phyloP scores from a whole-genome alignment of 2,329 filamentous ascomycete species.

The Alternaria sp. region DNA sequence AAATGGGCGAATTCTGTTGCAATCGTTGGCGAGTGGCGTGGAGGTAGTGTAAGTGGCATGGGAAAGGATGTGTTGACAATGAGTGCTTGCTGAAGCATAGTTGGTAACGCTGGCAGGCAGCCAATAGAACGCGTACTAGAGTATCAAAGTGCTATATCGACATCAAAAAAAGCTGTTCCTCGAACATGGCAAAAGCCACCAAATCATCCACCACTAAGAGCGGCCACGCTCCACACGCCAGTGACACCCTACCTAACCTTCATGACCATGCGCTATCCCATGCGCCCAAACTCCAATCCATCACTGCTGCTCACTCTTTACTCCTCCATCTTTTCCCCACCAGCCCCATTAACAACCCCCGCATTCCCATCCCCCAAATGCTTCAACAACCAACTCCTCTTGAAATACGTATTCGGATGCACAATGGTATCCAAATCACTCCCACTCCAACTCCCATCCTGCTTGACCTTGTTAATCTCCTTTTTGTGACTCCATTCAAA shows the following conservation, averaged over 20 bases:
- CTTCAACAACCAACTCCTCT: conserved; percentile 88
- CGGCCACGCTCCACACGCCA: neutral
- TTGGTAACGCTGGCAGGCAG: too few species aligned
- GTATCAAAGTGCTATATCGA: neutral
- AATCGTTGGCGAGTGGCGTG: too few species aligned
- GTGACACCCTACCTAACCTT: neutral
- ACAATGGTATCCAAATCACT: conserved; percentile 92
- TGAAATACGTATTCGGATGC: conserved; percentile 98
- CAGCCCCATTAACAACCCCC: conserved; percentile 31
- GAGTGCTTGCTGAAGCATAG: too few species aligned
- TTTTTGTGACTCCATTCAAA: conserved; percentile 85
- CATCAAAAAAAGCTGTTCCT: neutral
- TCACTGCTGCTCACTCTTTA: conserved; percentile 8
- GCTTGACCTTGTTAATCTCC: conserved; percentile 61
- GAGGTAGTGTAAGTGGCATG: too few species aligned
- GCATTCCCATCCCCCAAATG: conserved; percentile 66
- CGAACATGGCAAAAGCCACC: neutral
- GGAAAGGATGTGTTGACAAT: too few species aligned
- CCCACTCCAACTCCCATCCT: conserved; percentile 58
- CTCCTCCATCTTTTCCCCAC: conserved; percentile 46
- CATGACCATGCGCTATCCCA: neutral
- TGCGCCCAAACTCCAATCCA: neutral
- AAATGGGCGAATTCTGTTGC: too few species aligned
- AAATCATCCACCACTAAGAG: neutral
- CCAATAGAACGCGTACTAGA: neutral